phyloP scores from a whole-genome alignment of 164 flowering plant genomes.

The Cinnamomum micranthum region DNA sequence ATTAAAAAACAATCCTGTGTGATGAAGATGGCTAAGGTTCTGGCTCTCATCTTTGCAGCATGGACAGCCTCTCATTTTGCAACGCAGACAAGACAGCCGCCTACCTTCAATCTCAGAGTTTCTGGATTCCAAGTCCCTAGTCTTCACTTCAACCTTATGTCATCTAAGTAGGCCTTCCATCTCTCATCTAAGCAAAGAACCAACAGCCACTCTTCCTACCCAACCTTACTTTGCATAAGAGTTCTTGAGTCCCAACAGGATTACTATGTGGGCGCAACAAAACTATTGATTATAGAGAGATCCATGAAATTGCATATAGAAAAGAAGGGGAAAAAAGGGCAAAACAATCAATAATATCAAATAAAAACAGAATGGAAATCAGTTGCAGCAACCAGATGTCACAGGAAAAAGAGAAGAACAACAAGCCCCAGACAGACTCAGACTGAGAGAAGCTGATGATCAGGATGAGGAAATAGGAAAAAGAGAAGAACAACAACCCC shows the following conservation, averaged over 20 bases:
- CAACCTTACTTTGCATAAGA: constrained; percentile 40
- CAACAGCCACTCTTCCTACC: constrained; percentile 88
- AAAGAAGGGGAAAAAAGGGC: too few species aligned
- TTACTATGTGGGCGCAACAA: too few species aligned
- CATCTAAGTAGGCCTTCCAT: constrained; percentile 80
- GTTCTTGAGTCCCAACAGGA: too few species aligned
- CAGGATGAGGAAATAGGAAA: neutral
- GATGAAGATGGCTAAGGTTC: constrained; percentile 1
- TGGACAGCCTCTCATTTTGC: constrained; percentile 89
- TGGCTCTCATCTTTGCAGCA: constrained; percentile 85
- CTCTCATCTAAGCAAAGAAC: constrained; percentile 98
- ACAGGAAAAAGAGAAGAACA: too few species aligned
- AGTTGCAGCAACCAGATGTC: too few species aligned
- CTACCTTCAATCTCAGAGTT: constrained; percentile 91
- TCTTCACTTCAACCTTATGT: constrained; percentile 65
- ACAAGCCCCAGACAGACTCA: too few species aligned
- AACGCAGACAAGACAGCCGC: constrained; percentile 61
- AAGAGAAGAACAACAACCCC: too few species aligned
- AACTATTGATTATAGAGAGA: too few species aligned
- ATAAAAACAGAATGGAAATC: too few species aligned
- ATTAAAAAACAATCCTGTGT: neutral
- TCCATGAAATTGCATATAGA: too few species aligned
- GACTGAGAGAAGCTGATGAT: too few species aligned
- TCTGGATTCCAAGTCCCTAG: constrained; percentile 74
- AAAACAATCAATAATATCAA: too few species aligned